Base-by-base conservation (phyloP, 2,329 filamentous ascomycete genomes). In the Tetracladium maxilliforme region DNA sequence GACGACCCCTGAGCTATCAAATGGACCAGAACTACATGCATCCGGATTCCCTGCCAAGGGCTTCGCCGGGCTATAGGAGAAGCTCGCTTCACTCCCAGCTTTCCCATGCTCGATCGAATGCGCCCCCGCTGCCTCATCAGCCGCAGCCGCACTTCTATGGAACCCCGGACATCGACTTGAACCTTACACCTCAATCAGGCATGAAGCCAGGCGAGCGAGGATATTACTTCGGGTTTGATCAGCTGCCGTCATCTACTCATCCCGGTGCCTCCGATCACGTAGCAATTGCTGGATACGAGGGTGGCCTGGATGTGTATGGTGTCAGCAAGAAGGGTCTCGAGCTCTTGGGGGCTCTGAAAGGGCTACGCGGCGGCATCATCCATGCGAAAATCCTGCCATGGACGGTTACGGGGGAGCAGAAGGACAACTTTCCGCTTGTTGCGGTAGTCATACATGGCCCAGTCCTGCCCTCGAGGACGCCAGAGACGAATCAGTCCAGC, bases 151-250 rank as follows among this genome's bases (percentile, higher is more conserved):
- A 86, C 50, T 87, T 80, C 47, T 84, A 83, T 44, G 66, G 73
- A 22, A 63, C 71, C 0, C 77, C 79, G 1, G 76, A 86, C 35
- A 59, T 86, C 16, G 77, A 87, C 36, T 57, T 70, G 20, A 54
- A 58, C 6, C 41, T 75, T 23, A 44, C 52, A 35, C 54, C 54
- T 27, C 49, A 55, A 10, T 52, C 61, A 11, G 66, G 64, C 7
- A 55, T 75, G 40, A 64, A 64, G 35, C 64, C 73, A 3, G 74
- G 74, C 4, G 70, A 75, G 19, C 66, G 65, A 22, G 81, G 79
- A 6, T 83, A 79, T 37, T 81, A 77, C 44, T 90, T 82, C 44
- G 74, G 77, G 6, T 84, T 92, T 39, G 86, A 93, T 45, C 71
- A 61, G 3, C 57, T 92, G 21, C 61, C 64, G 3, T 47, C 52